A percentile compares a stretch with the other conserved stretches of the same genome.
Evolutionary conservation across 352 stramenopile genomes (phyloP).

Genomic region (Pythium aristosporum): DNA sequence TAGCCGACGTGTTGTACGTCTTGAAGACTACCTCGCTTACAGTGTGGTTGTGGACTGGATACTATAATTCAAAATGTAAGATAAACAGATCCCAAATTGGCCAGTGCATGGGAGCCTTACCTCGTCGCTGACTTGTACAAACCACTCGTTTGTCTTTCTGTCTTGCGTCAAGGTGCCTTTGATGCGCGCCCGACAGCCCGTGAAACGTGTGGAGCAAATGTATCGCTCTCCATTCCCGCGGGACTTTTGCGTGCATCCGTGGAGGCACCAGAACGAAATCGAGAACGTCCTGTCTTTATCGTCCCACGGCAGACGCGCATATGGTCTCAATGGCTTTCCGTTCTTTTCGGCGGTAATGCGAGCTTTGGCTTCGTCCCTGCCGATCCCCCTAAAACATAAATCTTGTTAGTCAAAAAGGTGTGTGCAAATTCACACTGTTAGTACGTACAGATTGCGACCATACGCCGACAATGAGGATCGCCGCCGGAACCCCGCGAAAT

Average conservation of each 20-base stretch:
- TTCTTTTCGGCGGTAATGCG: neutral
- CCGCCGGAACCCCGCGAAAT: neutral
- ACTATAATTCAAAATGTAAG: neutral
- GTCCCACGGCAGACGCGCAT: neutral
- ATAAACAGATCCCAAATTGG: neutral
- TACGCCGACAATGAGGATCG: neutral
- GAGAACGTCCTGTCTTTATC: neutral
- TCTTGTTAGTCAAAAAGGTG: neutral
- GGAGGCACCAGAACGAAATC: neutral
- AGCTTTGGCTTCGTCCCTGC: neutral
- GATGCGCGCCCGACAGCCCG: neutral
- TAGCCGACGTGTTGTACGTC: slow-evolving; percentile 1
- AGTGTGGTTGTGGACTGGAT: neutral
- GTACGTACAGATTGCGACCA: neutral
- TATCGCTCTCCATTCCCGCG: neutral
- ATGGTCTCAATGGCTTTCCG: neutral
- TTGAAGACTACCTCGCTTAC: neutral
- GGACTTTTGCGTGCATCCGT: neutral
- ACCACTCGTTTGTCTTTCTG: neutral
- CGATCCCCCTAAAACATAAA: neutral
- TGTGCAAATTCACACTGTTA: too few relatives aligned
- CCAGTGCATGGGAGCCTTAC: neutral
- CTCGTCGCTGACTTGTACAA: neutral
- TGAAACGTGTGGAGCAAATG: neutral
- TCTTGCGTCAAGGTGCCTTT: neutral